Conservation (phyloP, 176 grass and related monocot genomes). For the Aegilops umbellulata region DNA sequence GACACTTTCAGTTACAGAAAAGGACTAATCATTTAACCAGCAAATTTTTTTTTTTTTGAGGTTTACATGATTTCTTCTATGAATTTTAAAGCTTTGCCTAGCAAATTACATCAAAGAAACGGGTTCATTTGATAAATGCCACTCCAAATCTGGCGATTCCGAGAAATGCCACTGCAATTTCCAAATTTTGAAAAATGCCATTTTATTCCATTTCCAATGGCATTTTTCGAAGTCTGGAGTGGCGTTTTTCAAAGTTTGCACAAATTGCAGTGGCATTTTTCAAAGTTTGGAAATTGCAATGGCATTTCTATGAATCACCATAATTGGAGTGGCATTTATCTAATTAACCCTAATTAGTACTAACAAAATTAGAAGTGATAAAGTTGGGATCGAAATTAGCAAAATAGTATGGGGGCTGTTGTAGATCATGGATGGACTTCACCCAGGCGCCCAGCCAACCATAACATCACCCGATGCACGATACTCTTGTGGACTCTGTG, state of each 20-base stretch:
- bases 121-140: no score
- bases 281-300: no score
- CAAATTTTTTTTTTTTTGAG: neutral
- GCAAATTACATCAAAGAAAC: conserved; percentile 13
- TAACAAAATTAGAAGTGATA: neutral
- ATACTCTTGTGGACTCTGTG: neutral
- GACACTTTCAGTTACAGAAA: neutral
- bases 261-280: no score
- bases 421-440: neutral
- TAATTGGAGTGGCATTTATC: no score
- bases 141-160: no score
- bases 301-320: no score
- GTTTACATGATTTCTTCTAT: neutral
- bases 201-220: no score
- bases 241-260: no score
- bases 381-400: neutral
- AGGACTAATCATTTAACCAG: neutral
- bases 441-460: neutral
- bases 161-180: no score
- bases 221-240: no score
- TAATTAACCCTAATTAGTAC: neutral
- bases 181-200: no score
- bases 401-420: neutral
- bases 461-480: neutral
- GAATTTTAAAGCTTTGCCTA: neutral